Percentiles rank a stretch among this genome's conserved stretches.
These are phyloP conservation scores for Macrocybe gigantea DNA, from an alignment of 768 basidiomycete genomes.

Conservation along the genomic window DNA sequence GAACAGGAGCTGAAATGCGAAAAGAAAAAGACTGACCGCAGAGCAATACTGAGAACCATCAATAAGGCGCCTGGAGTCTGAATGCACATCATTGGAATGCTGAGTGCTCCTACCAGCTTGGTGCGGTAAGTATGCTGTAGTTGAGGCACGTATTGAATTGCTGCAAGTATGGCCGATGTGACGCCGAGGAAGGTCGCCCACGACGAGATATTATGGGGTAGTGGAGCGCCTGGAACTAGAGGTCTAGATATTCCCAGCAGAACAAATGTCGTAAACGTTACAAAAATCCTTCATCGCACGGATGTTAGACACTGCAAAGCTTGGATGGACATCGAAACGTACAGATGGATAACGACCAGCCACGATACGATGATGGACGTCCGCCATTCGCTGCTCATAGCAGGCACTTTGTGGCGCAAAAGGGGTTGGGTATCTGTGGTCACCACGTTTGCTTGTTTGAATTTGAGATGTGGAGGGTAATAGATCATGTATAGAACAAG, in stretches of 20 bases:
- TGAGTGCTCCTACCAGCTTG: conserved; percentile 86
- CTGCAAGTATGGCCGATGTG: conserved; percentile 69
- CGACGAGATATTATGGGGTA: conserved; percentile 23
- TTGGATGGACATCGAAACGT: conserved; percentile 18
- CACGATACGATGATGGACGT: conserved; percentile 73
- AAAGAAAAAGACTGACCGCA: conserved; percentile 37
- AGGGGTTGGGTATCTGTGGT: conserved; percentile 35
- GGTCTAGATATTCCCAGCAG: too few relatives aligned
- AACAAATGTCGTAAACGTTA: conserved; percentile 50
- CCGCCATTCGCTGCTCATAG: conserved; percentile 67
- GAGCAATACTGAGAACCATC: conserved; percentile 81
- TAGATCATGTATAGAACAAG: conserved; percentile 82
- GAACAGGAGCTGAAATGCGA: neutral
- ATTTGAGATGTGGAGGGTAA: conserved; percentile 84
- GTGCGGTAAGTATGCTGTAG: conserved; percentile 70
- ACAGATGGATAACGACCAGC: conserved; percentile 73
- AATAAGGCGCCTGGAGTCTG: conserved; percentile 85
- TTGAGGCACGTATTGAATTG: conserved; percentile 87
- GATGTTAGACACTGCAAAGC: conserved; percentile 3
- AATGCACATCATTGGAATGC: conserved; percentile 93
- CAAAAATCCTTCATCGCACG: conserved; percentile 38
- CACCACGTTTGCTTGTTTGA: conserved; percentile 33
- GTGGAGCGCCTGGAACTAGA: conserved; percentile 25
- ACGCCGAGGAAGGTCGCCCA: conserved; percentile 92
- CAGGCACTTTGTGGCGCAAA: conserved; percentile 37